Evolutionary conservation across 352 stramenopile species (phyloP), one percentile per base, ranked within the genome.

Genomic region (Phytophthora citrophthora): DNA sequence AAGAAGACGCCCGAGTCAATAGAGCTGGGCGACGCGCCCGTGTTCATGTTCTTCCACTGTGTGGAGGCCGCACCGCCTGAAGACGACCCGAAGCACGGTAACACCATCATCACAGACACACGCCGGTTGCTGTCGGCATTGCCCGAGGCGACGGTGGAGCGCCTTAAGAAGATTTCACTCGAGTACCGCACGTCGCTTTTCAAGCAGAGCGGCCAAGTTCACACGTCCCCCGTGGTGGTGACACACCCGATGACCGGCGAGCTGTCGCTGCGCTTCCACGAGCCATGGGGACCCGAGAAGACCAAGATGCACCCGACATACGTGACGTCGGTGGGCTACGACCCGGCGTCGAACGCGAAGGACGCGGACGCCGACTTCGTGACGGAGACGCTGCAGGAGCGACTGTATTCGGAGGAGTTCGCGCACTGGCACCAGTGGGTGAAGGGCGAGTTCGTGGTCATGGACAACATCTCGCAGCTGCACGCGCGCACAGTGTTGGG

Each of bases 31-130:
- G 58, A 66, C 15, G 15, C 48, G 18, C 58, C 58, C 41, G 58
- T 67, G n/a, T 67, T 67, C 50, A 66, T 66, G 58, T 66, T 66
- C 58, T 66, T 66, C 40, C 48, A 61, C 58, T 67, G 58, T 12
- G 58, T 67, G 11, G 58, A 67, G 24, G 49, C 58, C 2, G 26
- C 31, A 16, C 58, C 58, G 13, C 41, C 41, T 12, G 49, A 67
- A 41, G 58, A 67, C 41, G 58, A 67, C 58, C 58, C 50, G 26
- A 68, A 68, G 60, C 26, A 63, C 52, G 60, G 52, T 29, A 68
- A 63, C 38, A 68, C 60, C 8, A 41, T 68, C 36, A 68, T 63
- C 60, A 68, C 60, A 20, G 60, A 68, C 45, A 69, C 61, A 12
- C 53, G 53, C 9, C 61, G 61, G 2, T 26, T 69, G 29, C 20